Evolutionary conservation across 2,329 filamentous ascomycete species (phyloP), one percentile per base, ranked within the genome.

Genomic region (Phyllosticta citriasiana): DNA sequence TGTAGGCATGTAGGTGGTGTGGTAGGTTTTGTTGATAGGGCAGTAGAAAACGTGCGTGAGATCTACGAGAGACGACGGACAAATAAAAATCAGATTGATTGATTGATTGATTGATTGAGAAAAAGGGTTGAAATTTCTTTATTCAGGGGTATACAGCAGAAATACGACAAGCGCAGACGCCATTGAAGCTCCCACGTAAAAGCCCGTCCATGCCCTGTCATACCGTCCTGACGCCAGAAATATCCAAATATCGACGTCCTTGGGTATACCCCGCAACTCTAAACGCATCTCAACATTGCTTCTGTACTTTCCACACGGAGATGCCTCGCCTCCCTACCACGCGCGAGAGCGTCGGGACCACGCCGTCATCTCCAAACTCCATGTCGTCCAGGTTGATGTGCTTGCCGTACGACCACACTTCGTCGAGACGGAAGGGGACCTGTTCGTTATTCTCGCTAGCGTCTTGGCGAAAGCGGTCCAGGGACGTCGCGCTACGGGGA

Each of bases 301-400:
- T 72, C 50, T 67, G 71, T 12, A 75, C 76, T 53, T 73, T 70
- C 74, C 76, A 80, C 5, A 80, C 69, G 1, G 73, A 74, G 40
- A 80, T 66, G 0, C 78, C 78, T 62, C 78, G 70, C 60, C 77
- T 71, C 3, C 77, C 78, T 0, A 90, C 74, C 3, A 91, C 87
- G 66, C 88, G 78, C 40, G 79, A 76, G 54, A 93, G 72, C 7
- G 89, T 92, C 63, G 82, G 78, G 86, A 84, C 87, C 57, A 92
- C 78, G 5, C 89, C 89, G 67, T 92, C 88, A 63, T 88, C 85
- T 2, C 78, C 87, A 77, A 89, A 91, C 69, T 92, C 88, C 70
- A 93, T 77, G 73, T 93, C 89, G 72, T 93, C 89, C 52, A 93
- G 76, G 67, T 91, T 91, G 35, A 93, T 73, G 72, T 93, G 89